A percentile compares a stretch with the other conserved stretches of the same genome.
Evolutionary conservation across 768 basidiomycete species (phyloP).

Genomic region (Hericium erinaceus): DNA sequence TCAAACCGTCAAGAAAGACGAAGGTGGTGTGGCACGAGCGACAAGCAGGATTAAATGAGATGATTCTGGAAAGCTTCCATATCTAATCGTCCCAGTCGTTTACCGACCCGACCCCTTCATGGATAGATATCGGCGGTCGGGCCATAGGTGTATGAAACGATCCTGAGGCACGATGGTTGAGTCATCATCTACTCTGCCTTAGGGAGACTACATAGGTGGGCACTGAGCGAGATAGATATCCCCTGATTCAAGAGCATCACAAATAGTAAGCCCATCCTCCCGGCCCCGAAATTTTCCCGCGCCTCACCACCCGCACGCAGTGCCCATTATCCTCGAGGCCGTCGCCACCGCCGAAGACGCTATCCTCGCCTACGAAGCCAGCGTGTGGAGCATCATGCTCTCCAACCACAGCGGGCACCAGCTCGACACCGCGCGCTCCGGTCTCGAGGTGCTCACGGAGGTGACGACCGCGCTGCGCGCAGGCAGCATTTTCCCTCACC

Average conservation of each 20-base stretch:
- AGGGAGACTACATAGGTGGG: no score
- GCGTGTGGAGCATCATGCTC: conserved; percentile 41
- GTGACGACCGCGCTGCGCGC: conserved; percentile 58
- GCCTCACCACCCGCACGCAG: conserved; percentile 12
- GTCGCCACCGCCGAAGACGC: conserved; percentile 28
- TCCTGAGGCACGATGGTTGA: no score
- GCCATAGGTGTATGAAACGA: no score
- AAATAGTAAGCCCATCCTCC: conserved; percentile 27
- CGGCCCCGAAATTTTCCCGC: no score
- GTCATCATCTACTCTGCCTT: no score
- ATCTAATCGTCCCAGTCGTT: conserved; percentile 50
- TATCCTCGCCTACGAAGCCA: conserved; percentile 38
- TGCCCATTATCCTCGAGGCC: conserved; percentile 44
- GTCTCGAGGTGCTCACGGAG: conserved; percentile 42
- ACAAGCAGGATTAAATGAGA: conserved; percentile 44
- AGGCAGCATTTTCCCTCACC: conserved; percentile 49
- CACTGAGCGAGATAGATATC: conserved; percentile 21
- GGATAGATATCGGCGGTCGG: conserved; percentile 29
- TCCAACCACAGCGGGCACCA: conserved; percentile 54
- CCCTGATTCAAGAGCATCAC: conserved; percentile 55
- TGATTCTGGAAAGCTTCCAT: not conserved
- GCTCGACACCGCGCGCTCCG: conserved; percentile 39
- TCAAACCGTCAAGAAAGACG: conserved; percentile 62
- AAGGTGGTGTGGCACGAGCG: conserved; percentile 91
- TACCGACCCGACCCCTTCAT: conserved; percentile 85